Percentiles rank a stretch among this genome's conserved stretches.
Conservation (phyloP, 164 flowering plant genomes). For the Vitis amurensis region DNA sequence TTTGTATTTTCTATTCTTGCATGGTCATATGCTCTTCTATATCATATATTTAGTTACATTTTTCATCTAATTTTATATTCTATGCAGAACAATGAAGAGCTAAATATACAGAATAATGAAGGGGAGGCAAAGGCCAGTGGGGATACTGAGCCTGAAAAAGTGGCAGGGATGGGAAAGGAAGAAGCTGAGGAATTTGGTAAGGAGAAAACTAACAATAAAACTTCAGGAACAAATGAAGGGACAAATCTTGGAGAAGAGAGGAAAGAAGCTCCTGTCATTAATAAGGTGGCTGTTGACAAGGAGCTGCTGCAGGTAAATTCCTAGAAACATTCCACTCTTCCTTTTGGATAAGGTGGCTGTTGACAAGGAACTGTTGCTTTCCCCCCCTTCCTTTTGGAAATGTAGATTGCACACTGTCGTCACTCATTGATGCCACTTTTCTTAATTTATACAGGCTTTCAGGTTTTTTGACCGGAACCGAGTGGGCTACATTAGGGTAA, state of each 20-base stretch:
- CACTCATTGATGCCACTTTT: background rate
- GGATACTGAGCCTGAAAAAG: conserved; percentile 30
- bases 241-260: conserved; percentile 31
- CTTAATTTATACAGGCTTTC: conserved; percentile 67
- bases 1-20: too few relatives aligned
- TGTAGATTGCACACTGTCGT: too few relatives aligned
- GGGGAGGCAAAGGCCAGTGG: conserved; percentile 21
- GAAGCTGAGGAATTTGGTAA: conserved; percentile 26
- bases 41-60: background rate
- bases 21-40: background rate
- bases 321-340: background rate
- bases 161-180: conserved; percentile 20
- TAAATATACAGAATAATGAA: conserved; percentile 29
- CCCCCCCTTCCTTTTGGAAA: too few relatives aligned
- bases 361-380: too few relatives aligned
- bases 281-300: conserved; percentile 53
- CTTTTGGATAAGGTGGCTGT: background rate
- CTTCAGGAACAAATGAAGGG: conserved; percentile 21
- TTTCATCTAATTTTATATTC: background rate
- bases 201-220: conserved; percentile 17
- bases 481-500: conserved; percentile 83
- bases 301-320: conserved; percentile 68
- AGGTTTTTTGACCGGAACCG: conserved; percentile 88
- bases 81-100: too few relatives aligned
- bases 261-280: conserved; percentile 25